Percentiles rank a stretch among this genome's conserved stretches.
phyloP scores from a whole-genome alignment of 116 monocot genomes.

The Papilionanthe hybrid region DNA sequence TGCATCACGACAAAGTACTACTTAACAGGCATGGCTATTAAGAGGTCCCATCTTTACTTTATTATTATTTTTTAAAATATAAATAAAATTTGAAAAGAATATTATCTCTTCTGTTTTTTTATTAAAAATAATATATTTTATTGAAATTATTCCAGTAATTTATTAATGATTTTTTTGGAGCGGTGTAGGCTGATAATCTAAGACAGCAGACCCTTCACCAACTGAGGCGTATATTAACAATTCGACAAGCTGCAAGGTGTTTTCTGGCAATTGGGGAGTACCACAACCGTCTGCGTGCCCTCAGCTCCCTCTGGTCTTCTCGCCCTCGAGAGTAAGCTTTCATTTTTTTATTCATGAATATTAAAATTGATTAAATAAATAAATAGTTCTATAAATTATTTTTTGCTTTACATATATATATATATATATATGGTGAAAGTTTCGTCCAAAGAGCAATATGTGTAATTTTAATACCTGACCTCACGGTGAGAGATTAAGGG shows the following conservation, averaged over 20 bases:
- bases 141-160: neutral
- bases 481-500: too few relatives aligned
- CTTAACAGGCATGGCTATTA: neutral
- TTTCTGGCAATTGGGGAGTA: constrained; percentile 83
- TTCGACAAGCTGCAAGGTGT: constrained; percentile 72
- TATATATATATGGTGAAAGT: too few relatives aligned
- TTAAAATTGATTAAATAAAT: too few relatives aligned
- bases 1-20: neutral
- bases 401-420: too few relatives aligned
- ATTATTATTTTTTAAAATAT: neutral
- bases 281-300: constrained; percentile 64
- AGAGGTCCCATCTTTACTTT: neutral
- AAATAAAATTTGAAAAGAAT: neutral
- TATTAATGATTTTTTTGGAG: neutral
- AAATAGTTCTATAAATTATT: too few relatives aligned
- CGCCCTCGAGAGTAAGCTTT: constrained; percentile 73
- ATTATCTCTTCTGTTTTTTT: neutral
- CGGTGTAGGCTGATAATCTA: constrained; percentile 67
- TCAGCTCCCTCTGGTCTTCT: constrained; percentile 87
- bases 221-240: constrained; percentile 54
- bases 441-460: too few relatives aligned
- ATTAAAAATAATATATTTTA: neutral
- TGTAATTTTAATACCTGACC: too few relatives aligned
- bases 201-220: constrained; percentile 87
- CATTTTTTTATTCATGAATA: neutral